These are phyloP conservation scores for Pestalotiopsis sp. DNA, from an alignment of 2,329 filamentous ascomycete genomes.

Conservation along the genomic window DNA sequence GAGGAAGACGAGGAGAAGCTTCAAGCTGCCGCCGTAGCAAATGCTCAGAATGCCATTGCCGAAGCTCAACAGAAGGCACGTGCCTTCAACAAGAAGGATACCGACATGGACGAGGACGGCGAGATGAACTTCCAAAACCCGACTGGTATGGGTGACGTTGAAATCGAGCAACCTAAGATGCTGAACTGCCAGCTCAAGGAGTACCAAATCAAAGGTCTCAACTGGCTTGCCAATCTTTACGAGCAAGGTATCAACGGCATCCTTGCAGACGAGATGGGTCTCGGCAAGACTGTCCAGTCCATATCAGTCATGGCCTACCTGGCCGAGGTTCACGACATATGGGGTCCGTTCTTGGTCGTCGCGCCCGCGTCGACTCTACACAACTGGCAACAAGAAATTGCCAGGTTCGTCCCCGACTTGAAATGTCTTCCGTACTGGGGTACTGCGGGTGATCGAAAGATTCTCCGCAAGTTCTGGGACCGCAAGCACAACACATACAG, in stretches of 20 bases:
- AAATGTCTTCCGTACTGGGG: constrained; percentile 99
- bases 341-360: constrained; percentile 96
- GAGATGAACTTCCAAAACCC: constrained; percentile 99
- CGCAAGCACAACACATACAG: constrained; percentile 95
- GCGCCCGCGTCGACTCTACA: constrained; percentile 94
- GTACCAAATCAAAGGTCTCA: constrained; percentile 98
- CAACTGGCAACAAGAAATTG: constrained; percentile 99
- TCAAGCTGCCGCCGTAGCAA: constrained; percentile 84
- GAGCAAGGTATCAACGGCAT: constrained; percentile 99
- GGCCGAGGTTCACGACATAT: constrained; percentile 95
- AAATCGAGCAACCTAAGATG: constrained; percentile 92
- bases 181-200: constrained; percentile 94
- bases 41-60: constrained; percentile 93
- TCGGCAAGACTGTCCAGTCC: constrained; percentile 97
- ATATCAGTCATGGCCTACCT: constrained; percentile 99
- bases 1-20: constrained; percentile 86
- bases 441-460: constrained; percentile 88
- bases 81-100: constrained; percentile 79
- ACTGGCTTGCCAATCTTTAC: constrained; percentile 98
- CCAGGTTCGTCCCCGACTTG: constrained; percentile 88
- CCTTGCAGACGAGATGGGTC: constrained; percentile 97
- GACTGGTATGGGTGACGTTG: constrained; percentile 88
- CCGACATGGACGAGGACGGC: constrained; percentile 81
- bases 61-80: constrained; percentile 91
- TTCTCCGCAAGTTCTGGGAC: constrained; percentile 98